Conservation (phyloP, 257 asterid species). For the Lavandula angustifolia region DNA sequence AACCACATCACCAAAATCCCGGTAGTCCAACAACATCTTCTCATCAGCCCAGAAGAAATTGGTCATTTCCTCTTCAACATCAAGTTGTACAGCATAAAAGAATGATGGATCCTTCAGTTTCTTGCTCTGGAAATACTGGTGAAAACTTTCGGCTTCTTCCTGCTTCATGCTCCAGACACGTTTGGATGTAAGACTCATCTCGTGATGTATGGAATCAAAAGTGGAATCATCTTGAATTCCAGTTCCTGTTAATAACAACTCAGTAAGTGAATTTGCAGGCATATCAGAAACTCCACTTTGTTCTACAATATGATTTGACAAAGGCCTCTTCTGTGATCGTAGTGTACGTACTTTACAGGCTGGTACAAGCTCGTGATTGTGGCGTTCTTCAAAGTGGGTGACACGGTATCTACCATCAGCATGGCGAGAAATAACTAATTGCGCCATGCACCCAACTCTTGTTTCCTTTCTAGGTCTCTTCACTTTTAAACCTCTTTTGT, state of each 20-base stretch:
- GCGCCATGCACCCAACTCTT: conserved; percentile 67
- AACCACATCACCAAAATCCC: conserved; percentile 62
- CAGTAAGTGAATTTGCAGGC: conserved; percentile 42
- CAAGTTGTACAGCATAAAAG: conserved; percentile 49
- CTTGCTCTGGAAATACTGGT: conserved; percentile 44
- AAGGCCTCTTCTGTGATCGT: conserved; percentile 56
- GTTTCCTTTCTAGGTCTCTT: conserved; percentile 62
- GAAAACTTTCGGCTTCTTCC: conserved; percentile 52
- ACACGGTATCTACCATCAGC: conserved; percentile 60
- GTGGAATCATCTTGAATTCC: conserved; percentile 32
- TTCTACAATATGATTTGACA: conserved; percentile 38
- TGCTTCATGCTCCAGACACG: conserved; percentile 37
- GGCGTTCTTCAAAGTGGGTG: conserved; percentile 62
- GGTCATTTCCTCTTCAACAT: conserved; percentile 49
- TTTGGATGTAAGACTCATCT: conserved; percentile 49
- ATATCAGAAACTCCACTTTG: conserved; percentile 36
- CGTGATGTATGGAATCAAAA: conserved; percentile 45
- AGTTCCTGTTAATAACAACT: conserved; percentile 40
- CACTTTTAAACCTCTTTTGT: conserved; percentile 52
- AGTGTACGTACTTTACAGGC: conserved; percentile 48
- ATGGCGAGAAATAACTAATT: conserved; percentile 61
- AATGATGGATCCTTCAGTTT: conserved; percentile 51
- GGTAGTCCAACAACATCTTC: conserved; percentile 54
- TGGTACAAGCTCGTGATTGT: conserved; percentile 62
- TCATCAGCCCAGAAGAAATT: conserved; percentile 68